A percentile compares a stretch with the other conserved stretches of the same genome.
Conservation (phyloP, 306 rosid species). For the Albizia julibrissin region DNA sequence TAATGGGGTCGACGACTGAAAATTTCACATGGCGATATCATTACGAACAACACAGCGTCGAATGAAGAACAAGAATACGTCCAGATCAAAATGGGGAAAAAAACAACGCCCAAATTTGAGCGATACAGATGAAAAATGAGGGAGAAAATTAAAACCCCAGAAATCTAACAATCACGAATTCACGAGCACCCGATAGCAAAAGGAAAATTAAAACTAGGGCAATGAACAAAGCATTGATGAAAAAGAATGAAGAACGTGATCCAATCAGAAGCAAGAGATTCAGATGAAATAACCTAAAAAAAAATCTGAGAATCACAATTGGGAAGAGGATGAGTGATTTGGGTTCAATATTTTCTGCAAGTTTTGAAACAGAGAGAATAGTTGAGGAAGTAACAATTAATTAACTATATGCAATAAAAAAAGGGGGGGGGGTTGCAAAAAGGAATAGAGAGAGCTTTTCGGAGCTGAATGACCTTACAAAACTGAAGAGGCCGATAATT, state of each 20-base stretch:
- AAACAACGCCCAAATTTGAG: neutral
- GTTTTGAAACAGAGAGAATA: neutral
- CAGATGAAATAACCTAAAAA: neutral
- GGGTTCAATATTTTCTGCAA: slow-evolving; percentile 16
- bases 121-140: neutral
- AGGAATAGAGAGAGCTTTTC: neutral
- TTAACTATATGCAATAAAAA: slow-evolving; percentile 18
- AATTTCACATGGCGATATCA: neutral
- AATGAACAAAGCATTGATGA: neutral
- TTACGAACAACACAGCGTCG: neutral
- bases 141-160: neutral
- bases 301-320: neutral
- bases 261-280: neutral
- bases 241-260: neutral
- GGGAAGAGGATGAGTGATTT: neutral
- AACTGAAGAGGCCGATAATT: neutral
- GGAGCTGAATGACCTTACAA: neutral
- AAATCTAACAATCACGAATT: neutral
- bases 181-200: neutral
- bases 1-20: neutral
- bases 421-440: no score
- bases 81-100: neutral
- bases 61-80: neutral
- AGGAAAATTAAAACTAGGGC: neutral
- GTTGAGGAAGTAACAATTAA: slow-evolving; percentile 2